These are phyloP conservation scores for Neophaeococcomyces aloes DNA, from an alignment of 2,329 filamentous ascomycete genomes.

Conservation along the genomic window DNA sequence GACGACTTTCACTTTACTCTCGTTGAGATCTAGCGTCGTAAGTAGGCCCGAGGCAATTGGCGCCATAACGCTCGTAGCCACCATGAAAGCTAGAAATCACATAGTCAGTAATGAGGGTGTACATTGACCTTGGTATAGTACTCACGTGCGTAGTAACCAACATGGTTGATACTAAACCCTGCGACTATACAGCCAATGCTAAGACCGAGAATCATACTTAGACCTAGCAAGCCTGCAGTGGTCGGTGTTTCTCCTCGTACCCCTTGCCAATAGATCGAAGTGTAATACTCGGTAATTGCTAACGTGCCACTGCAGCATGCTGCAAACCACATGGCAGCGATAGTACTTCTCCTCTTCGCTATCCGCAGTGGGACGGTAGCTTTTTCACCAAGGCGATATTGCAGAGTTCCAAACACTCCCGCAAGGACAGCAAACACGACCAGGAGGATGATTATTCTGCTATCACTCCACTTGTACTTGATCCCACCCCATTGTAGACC, in stretches of 20 bases:
- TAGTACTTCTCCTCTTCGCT: conserved; percentile 12
- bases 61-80: conserved; percentile 21
- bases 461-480: conserved; percentile 9
- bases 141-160: conserved; percentile 15
- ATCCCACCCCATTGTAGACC: conserved; percentile 28
- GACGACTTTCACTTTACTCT: conserved; percentile 19
- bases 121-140: neutral
- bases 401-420: conserved; percentile 10
- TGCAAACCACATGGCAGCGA: conserved; percentile 8
- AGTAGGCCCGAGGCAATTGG: conserved; percentile 22
- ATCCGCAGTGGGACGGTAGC: conserved; percentile 19
- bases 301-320: conserved; percentile 11
- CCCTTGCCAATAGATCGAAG: conserved; percentile 29
- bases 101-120: neutral
- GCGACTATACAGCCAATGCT: conserved; percentile 6
- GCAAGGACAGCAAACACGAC: conserved; percentile 9
- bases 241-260: conserved; percentile 17
- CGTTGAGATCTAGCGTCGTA: conserved; percentile 12
- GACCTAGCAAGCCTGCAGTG: conserved; percentile 10
- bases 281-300: conserved; percentile 18
- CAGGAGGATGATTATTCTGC: conserved; percentile 14
- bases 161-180: conserved; percentile 3
- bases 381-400: conserved; percentile 18
- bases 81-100: conserved; percentile 21
- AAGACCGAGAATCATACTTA: conserved; percentile 12